Base-by-base conservation (phyloP, 371 early-diverging fungal genomes). In the Capniomyces stellatus region DNA sequence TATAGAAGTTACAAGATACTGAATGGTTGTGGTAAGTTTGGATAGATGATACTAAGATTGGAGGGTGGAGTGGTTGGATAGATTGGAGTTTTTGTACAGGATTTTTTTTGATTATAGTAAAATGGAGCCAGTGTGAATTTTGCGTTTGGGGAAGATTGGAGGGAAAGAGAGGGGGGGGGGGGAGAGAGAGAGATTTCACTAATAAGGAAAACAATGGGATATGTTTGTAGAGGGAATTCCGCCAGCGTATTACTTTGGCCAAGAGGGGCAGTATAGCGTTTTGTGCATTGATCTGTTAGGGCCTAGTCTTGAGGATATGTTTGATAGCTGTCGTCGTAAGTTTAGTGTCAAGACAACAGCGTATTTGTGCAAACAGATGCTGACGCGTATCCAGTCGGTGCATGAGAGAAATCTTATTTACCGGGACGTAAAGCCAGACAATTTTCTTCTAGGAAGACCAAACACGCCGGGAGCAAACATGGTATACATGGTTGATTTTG, bases 391-490 rank as follows among this genome's bases (percentile, higher is more conserved):
- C 27, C 97, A 98, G 74, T 77, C 82, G n/a, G 81, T 98, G 50
- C 99, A 99, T 67, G 91, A 94, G 60, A 81, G 84, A 68, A 89
- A 92, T 64, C 71, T 93, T 58, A 88, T 99, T 47, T 98, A 99
- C 69, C 81, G 99, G 54, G 99, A 99, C 69, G 96, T 99, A 61
- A 99, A 99, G 67, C 99, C 99, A 22, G 99, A 98, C 70, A 99
- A 99, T 74, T 98, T 99, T 66, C 73, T 95, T 47, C 79, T 93
- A 57, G 94, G 93, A 25, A 72, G 83, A 18, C 80, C 85, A 2
- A 66, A 74, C 51, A 75, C 76, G 19, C 75, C 79, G 25, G 59
- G 72, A 46, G 74, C 76, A 23, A 76, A 77, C 54, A 66, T 69
- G 39, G 71, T 85, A 21, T 82, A 80, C 63, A 82, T 89, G 62